Conservation (phyloP, 139 green algal genomes). For the Spirogloea muscicola region DNA sequence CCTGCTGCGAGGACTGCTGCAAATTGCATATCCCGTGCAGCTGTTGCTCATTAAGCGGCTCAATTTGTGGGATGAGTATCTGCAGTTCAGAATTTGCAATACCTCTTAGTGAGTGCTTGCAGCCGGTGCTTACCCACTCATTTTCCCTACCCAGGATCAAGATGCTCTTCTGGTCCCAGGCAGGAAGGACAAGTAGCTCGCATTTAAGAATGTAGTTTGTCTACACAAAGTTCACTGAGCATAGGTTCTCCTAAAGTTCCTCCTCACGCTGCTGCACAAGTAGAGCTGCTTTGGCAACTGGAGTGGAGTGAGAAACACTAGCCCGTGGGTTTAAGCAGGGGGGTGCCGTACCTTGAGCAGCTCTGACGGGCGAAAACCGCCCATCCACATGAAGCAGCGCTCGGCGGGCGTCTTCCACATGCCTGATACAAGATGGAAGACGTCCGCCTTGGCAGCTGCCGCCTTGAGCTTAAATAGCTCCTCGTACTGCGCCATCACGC, state of each 20-base stretch:
- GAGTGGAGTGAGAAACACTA: too few species aligned
- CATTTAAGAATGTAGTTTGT: too few species aligned
- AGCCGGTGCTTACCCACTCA: too few species aligned
- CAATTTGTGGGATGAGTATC: constrained; percentile 49
- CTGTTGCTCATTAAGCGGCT: constrained; percentile 44
- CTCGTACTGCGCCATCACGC: constrained; percentile 33
- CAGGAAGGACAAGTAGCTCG: too few species aligned
- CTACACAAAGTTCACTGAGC: too few species aligned
- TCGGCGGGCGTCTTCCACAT: constrained; percentile 51
- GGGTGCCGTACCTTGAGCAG: constrained; percentile 33
- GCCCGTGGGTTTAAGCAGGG: too few species aligned
- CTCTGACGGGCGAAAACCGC: constrained; percentile 44
- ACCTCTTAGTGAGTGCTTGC: too few species aligned
- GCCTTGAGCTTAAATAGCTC: constrained; percentile 43
- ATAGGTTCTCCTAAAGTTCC: too few species aligned
- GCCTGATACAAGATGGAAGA: constrained; percentile 45
- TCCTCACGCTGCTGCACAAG: too few species aligned
- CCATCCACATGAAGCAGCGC: constrained; percentile 51
- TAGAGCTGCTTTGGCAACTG: too few species aligned
- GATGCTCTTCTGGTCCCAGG: too few species aligned
- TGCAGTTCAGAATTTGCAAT: constrained; percentile 12
- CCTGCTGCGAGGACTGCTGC: constrained; percentile 43
- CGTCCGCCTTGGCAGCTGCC: constrained; percentile 37
- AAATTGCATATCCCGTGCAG: constrained; percentile 47
- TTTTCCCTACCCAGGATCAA: too few species aligned